Evolutionary conservation across 2,329 filamentous ascomycete species (phyloP).

Genomic region (Colletotrichum musicola): DNA sequence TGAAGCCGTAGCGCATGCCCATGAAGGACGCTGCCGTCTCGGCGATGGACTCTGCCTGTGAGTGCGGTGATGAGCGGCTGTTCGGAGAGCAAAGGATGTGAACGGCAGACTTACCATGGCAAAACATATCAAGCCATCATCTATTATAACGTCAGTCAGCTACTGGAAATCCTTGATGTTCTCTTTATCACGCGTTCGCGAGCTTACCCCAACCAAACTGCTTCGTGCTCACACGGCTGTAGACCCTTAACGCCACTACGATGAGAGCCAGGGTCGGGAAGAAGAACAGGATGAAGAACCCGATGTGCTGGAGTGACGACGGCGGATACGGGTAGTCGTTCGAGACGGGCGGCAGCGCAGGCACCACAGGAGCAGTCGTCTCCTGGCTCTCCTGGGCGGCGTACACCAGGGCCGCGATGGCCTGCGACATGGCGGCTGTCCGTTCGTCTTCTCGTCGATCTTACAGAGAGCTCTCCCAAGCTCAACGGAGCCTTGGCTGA

Average conservation of each 20-base stretch:
- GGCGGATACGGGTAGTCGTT: slow-evolving; percentile 32
- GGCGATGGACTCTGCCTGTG: slow-evolving; percentile 28
- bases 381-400: slow-evolving; percentile 24
- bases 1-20: slow-evolving; percentile 30
- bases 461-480: not conserved
- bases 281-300: slow-evolving; percentile 32
- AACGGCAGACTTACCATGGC: slow-evolving; percentile 20
- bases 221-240: slow-evolving; percentile 31
- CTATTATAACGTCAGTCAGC: slow-evolving; percentile 8
- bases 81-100: no score
- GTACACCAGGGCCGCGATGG: slow-evolving; percentile 28
- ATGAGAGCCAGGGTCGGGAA: slow-evolving; percentile 25
- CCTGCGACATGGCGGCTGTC: slow-evolving; percentile 22
- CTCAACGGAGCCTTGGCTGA: slow-evolving; percentile 17
- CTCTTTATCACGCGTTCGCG: not conserved
- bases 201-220: slow-evolving; percentile 36
- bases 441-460: not conserved
- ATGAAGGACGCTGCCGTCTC: slow-evolving; percentile 34
- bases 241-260: slow-evolving; percentile 27
- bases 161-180: not conserved
- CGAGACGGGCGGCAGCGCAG: slow-evolving; percentile 19
- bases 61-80: not conserved
- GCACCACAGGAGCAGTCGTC: not conserved
- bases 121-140: slow-evolving; percentile 35
- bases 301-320: slow-evolving; percentile 24